Percentiles rank a stretch among this genome's conserved stretches.
phyloP scores from a whole-genome alignment of 495 filamentous ascomycete species.

The Thermothielavioides terrestris region DNA sequence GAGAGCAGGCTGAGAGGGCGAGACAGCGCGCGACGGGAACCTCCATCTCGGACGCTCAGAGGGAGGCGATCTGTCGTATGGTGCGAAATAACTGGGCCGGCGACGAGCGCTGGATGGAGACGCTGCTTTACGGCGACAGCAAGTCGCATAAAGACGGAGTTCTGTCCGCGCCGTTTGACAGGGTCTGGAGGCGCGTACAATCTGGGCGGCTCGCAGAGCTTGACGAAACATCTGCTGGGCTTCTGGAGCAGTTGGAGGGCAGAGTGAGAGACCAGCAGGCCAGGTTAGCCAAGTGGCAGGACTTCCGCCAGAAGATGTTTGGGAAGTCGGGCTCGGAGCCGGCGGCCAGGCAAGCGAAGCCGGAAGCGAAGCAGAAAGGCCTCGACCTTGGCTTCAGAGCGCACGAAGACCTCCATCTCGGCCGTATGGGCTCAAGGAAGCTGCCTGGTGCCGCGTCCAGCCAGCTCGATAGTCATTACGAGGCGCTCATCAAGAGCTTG shows the following conservation, averaged over 20 bases:
- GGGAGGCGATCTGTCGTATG: constrained; percentile 38
- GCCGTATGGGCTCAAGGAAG: constrained; percentile 22
- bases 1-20: constrained; percentile 30
- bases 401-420: constrained; percentile 34
- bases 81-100: constrained; percentile 69
- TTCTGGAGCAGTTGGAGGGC: constrained; percentile 54
- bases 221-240: constrained; percentile 34
- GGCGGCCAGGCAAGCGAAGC: constrained; percentile 11
- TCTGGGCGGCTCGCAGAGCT: constrained; percentile 45
- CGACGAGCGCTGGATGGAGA: constrained; percentile 57
- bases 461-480: constrained; percentile 33
- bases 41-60: constrained; percentile 31
- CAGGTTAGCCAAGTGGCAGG: constrained; percentile 62
- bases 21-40: constrained; percentile 7
- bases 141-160: constrained; percentile 51
- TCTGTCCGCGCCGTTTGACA: constrained; percentile 53
- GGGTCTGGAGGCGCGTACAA: constrained; percentile 56
- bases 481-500: constrained; percentile 34
- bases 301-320: constrained; percentile 49
- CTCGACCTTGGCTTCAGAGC: constrained; percentile 43
- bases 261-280: constrained; percentile 52
- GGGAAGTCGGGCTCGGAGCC: constrained; percentile 22
- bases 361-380: constrained; percentile 24
- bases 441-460: constrained; percentile 10
- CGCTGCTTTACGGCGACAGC: constrained; percentile 56